A percentile compares a stretch with the other conserved stretches of the same genome.
phyloP scores from a whole-genome alignment of 2,329 filamentous ascomycete genomes.

The Aureobasidium vineae region DNA sequence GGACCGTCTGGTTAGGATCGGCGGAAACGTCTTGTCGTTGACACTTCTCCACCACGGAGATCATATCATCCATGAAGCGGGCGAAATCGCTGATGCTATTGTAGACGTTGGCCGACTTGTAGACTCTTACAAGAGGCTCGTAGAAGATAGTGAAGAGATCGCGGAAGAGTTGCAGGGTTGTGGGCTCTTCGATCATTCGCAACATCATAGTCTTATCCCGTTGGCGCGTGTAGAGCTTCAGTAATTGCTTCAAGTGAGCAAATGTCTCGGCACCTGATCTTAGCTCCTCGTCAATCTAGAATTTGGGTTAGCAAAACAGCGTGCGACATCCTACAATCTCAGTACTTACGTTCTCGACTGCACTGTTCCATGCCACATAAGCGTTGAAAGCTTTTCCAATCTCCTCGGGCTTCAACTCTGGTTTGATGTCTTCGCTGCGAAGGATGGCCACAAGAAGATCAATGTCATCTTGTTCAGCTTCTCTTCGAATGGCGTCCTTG shows the following conservation, averaged over 20 bases:
- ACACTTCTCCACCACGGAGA: constrained; percentile 69
- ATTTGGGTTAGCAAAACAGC: not conserved
- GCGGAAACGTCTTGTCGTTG: constrained; percentile 79
- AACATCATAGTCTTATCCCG: constrained; percentile 98
- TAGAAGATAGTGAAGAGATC: constrained; percentile 99
- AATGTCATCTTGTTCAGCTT: constrained; percentile 70
- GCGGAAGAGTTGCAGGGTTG: constrained; percentile 92
- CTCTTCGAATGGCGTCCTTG: constrained; percentile 70
- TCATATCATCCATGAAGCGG: constrained; percentile 87
- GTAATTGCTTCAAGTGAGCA: constrained; percentile 87
- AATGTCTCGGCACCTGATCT: constrained; percentile 88
- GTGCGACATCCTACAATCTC: constrained; percentile 9
- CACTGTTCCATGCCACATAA: constrained; percentile 93
- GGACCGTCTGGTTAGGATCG: constrained; percentile 96
- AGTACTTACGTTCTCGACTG: constrained; percentile 69
- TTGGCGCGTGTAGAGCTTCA: constrained; percentile 88
- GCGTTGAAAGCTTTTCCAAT: constrained; percentile 87
- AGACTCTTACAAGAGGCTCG: constrained; percentile 92
- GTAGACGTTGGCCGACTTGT: constrained; percentile 98
- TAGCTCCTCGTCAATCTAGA: constrained; percentile 72
- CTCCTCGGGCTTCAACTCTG: constrained; percentile 69
- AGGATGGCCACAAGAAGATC: constrained; percentile 85
- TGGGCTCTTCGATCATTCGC: constrained; percentile 89
- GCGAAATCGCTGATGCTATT: constrained; percentile 96
- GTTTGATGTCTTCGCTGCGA: constrained; percentile 71